Evolutionary conservation across 129 eudicot genomes (phyloP).

Genomic region (Tagetes patula): DNA sequence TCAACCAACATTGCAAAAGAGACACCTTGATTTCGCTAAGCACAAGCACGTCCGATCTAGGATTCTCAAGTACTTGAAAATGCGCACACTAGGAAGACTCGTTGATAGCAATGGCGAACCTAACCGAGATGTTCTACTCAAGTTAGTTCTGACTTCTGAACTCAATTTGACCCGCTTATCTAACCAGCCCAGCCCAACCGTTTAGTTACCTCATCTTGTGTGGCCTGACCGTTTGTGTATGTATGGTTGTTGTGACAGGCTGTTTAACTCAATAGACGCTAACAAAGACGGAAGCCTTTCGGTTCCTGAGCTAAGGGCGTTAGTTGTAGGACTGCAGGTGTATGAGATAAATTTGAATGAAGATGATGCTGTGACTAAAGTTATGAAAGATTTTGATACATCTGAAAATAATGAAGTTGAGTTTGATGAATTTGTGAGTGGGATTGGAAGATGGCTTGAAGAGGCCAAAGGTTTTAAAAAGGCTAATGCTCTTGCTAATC

Average conservation of each 20-base stretch:
- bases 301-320: conserved; percentile 58
- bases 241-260: conserved; percentile 39
- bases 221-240: background rate
- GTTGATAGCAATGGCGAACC: conserved; percentile 53
- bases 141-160: conserved; percentile 38
- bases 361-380: conserved; percentile 55
- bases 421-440: conserved; percentile 50
- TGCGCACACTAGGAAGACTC: conserved; percentile 62
- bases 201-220: background rate
- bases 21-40: conserved; percentile 64
- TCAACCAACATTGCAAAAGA: conserved; percentile 53
- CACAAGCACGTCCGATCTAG: conserved; percentile 74
- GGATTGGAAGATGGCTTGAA: conserved; percentile 67
- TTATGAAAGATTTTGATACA: conserved; percentile 71
- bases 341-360: conserved; percentile 58
- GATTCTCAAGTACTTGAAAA: conserved; percentile 56
- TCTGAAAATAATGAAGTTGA: conserved; percentile 40
- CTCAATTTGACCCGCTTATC: background rate
- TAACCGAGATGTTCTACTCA: conserved; percentile 49
- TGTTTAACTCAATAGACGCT: conserved; percentile 55
- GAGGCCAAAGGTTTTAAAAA: conserved; percentile 49
- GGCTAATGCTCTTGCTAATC: conserved; percentile 38
- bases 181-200: background rate
- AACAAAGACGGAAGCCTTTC: conserved; percentile 56
- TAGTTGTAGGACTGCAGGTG: conserved; percentile 65